Evolutionary conservation across 768 basidiomycete genomes (phyloP).

Genomic region (Termitomyces sp.): DNA sequence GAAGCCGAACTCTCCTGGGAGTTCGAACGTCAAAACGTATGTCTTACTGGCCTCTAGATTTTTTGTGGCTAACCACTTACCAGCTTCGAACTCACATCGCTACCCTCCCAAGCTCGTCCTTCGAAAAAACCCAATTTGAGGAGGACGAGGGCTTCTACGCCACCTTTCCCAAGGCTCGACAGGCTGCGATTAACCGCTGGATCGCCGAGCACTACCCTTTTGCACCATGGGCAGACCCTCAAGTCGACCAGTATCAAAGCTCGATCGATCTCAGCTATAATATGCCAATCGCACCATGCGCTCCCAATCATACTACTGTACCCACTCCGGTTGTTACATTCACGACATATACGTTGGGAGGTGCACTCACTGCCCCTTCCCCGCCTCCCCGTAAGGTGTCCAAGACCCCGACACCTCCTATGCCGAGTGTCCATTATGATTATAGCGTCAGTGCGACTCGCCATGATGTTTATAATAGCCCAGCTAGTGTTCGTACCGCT

Average conservation of each 20-base stretch:
- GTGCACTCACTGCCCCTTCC: not conserved
- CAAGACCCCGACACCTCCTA: not conserved
- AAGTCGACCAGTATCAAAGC: not conserved
- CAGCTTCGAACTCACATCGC: slow-evolving; percentile 1
- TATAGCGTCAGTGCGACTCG: not conserved
- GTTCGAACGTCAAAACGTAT: slow-evolving; percentile 2
- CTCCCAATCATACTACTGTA: not conserved
- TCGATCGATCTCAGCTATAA: too few species aligned
- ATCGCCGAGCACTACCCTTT: not conserved
- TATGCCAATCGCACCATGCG: not conserved
- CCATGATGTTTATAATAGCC: too few species aligned
- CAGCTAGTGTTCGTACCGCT: too few species aligned
- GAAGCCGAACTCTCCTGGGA: slow-evolving; percentile 9
- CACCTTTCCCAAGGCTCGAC: slow-evolving; percentile 10
- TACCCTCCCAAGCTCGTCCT: not conserved
- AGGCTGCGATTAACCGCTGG: slow-evolving; percentile 13
- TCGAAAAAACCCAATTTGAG: slow-evolving; percentile 10
- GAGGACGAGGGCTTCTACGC: slow-evolving; percentile 13
- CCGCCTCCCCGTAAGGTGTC: not conserved
- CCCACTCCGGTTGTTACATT: not conserved
- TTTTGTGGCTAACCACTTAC: not conserved
- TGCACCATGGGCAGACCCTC: not conserved
- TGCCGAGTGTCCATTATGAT: not conserved
- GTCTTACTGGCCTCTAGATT: not conserved
- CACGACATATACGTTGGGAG: not conserved